Base-by-base conservation (phyloP, 2,329 filamentous ascomycete species). In the Nannizziopsis arthrosporioides region DNA sequence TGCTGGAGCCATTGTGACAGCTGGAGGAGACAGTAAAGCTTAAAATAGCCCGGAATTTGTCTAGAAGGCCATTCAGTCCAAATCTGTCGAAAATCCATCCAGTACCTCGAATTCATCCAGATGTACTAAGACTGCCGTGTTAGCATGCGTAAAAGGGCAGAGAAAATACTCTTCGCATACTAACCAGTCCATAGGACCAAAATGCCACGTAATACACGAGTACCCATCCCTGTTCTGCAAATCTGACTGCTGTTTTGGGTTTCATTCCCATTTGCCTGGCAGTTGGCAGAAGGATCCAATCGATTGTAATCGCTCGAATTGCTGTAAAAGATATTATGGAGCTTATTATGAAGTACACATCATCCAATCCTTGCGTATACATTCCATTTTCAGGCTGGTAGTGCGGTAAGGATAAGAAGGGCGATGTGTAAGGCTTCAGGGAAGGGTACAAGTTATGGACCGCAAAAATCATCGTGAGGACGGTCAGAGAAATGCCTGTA, bases 1-100 rank as follows among this genome's bases (percentile, higher is more conserved):
- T 94, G 89, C 69, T 96, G 90, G 42, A 95, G 67, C 84, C 87
- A 95, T 66, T 95, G 96, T 18, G 84, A 82, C 68, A 89, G 84
- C 64, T 96, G 89, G 11, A 82, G 82, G 30, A 98, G 74, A 59
- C 94, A 85, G 67, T 98, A 98, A 65, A 78, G 80, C 71, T 96
- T 96, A 69, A 85, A 79, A 10, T 85, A 65, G 7, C 82, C 81
- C 12, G 73, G 72, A 51, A 93, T 73, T 60, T 92, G 81, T 44
- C 88, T 79, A 56, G 78, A 75, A 0, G 92, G 92, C 81, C 86
- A 96, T 61, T 81, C 74, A 30, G 80, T 78, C 89, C 90, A 98
- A 38, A 96, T 74, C 50, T 84, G 80, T 52, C 73, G 71, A 58
- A 92, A 72, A 63, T 88, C 82, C 57, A 87, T 71, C 73, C 78